Base-by-base conservation (phyloP, 1,139 yeast species). In the Hansenula lynferdii region DNA sequence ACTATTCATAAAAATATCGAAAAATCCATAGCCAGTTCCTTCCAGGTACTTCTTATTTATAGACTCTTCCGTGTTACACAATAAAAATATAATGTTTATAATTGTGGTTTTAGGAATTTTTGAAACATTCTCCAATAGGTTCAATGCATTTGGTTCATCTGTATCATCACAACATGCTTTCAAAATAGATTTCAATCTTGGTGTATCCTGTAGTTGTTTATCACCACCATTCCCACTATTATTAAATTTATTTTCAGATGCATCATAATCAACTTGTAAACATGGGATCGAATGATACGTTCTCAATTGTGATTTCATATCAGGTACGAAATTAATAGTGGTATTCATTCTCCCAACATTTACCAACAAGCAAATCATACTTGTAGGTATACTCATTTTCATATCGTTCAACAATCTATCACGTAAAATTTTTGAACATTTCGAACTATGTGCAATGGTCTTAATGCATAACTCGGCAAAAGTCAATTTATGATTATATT, bases 261-360 rank as follows among this genome's bases (percentile, higher is more conserved):
- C 30, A 22, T 46, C 72, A 32, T 68, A 59, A 38, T 63, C 63
- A 11, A 83, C 76, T 57, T 92, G 97, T 38, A 92, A 68, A 7
- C 90, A 79, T 1, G 98, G 98, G 28, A 92, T 86, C 12, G 96
- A 85, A 60, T 90, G 97, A 57, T 85, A 92, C 0, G 97, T 90
- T 51, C 97, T 70, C 49, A 90, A 69, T 45, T 90, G 92, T 1
- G 96, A 87, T 49, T 89, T 82, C 97, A 90, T 90, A 57, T 89
- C 97, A n/a, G 95, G 89, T 40, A 87, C 95, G 57, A 90, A 92
- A 61, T 90, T 90, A 38, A 92, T 81, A 6, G 97, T 92, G 2
- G 98, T 92, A 64, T 92, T 92, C 80, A 92, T 80, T 47, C 97
- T 70, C 5, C 97, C 97, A 34, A 89, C 80, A 57, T 92, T 92